Conservation (phyloP, 116 monocot genomes). For the Zostera marina region DNA sequence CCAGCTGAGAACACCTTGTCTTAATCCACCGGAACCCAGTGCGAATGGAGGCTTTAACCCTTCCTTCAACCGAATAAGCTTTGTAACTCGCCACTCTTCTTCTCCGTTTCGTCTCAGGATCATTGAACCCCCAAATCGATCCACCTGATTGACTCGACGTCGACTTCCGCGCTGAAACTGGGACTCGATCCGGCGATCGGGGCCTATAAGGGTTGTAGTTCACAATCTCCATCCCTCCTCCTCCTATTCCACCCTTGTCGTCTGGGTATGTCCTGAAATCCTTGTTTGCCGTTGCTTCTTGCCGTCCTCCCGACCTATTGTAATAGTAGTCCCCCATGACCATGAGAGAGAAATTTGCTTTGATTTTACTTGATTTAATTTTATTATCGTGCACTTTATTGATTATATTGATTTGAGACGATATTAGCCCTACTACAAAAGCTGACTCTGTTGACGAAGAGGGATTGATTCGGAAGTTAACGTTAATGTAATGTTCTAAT, state of each 20-base stretch:
- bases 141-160: not conserved
- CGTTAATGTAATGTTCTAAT: too few relatives aligned
- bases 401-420: not conserved
- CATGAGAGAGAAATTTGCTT: not conserved
- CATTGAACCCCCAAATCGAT: conserved; percentile 3
- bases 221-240: conserved; percentile 13
- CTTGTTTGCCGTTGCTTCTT: not conserved
- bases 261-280: conserved; percentile 1
- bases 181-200: conserved; percentile 6
- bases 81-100: conserved; percentile 31
- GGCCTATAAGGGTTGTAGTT: conserved; percentile 3
- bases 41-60: conserved; percentile 22
- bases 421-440: not conserved
- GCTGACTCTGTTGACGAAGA: too few relatives aligned
- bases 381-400: not conserved
- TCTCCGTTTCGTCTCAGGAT: conserved; percentile 24
- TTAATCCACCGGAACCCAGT: conserved; percentile 30
- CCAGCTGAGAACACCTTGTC: conserved; percentile 20
- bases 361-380: not conserved
- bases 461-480: too few relatives aligned
- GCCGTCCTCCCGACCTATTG: not conserved
- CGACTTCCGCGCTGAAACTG: conserved; percentile 2
- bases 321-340: conserved; percentile 3
- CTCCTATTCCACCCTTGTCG: not conserved
- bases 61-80: conserved; percentile 27